A percentile compares a stretch with the other conserved stretches of the same genome.
Evolutionary conservation across 306 rosid genomes (phyloP).

Genomic region (Aeschynomene evenia): DNA sequence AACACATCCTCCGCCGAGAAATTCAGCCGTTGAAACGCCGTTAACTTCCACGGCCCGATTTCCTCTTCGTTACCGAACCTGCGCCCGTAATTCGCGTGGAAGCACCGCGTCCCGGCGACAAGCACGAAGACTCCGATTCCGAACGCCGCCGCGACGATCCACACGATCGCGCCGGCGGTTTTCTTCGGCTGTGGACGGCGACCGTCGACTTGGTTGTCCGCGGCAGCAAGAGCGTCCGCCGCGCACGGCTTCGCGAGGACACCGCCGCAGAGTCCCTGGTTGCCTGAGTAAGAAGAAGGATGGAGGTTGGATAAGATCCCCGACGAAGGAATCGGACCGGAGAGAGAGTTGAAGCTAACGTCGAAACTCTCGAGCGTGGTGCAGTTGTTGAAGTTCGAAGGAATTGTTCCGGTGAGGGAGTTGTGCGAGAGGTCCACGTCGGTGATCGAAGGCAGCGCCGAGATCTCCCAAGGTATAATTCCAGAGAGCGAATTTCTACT

Average conservation of each 20-base stretch:
- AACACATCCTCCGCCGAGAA: conserved; percentile 90
- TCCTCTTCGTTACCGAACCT: conserved; percentile 41
- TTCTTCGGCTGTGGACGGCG: conserved; percentile 53
- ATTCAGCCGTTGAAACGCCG: conserved; percentile 83
- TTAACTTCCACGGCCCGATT: conserved; percentile 80
- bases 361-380: conserved; percentile 71
- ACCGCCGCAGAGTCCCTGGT: conserved; percentile 73
- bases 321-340: conserved; percentile 76
- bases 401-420: conserved; percentile 78
- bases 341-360: conserved; percentile 68
- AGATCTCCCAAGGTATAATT: conserved; percentile 91
- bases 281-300: conserved; percentile 78
- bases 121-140: conserved; percentile 82
- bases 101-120: conserved; percentile 83
- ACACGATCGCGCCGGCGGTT: conserved; percentile 81
- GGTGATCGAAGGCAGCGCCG: conserved; percentile 70
- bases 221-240: conserved; percentile 33
- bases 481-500: conserved; percentile 75
- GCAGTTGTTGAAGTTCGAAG: conserved; percentile 75
- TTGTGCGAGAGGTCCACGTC: conserved; percentile 82
- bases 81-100: conserved; percentile 63
- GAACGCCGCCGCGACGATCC: conserved; percentile 89
- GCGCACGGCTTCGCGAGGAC: conserved; percentile 61
- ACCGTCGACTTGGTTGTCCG: conserved; percentile 32
- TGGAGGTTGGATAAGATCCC: conserved; percentile 67